Base-by-base conservation (phyloP, 106 monocot species). In the Dendrobium catenatum region DNA sequence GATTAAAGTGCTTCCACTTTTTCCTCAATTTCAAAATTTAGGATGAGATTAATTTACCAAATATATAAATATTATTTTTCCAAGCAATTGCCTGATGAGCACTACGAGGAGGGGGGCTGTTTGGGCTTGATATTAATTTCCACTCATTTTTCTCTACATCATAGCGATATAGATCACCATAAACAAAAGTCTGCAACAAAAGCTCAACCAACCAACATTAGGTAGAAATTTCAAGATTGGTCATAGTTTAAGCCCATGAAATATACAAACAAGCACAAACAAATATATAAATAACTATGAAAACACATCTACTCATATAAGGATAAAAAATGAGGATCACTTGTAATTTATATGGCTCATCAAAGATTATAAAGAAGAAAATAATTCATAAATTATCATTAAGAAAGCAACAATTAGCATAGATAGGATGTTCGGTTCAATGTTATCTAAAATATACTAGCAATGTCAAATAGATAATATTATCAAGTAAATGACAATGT, bases 121-220 rank as follows among this genome's bases (percentile, higher is more conserved):
- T 98, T 16, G 98, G 98, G 70, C 94, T 95, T 79, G 95, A 93
- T 22, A 95, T 77, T 76, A 91, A 87, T 79, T 98, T 98, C 98
- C 98, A 98, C 83, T 92, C 92, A 85, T 88, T 93, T 80, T 98
- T 98, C 47, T 98, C 98, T 19, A 95, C 88, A 81, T 98, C 98
- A 68, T 93, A 98, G 15, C 98, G 92, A 86, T 93, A 98, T 80
- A 98, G 91, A 88, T 98, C 98, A 73, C 94, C 98, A 91, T 95
- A 98, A 72, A 98, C 91, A 88, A 86, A 98, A 56, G 98, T 98
- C 98, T 98, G 87, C 88, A 98, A 2, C 8, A 86, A 72, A 42
- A 88, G 64, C 5, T 68, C 29, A n/a, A 4, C 48, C 43, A 77
- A 18, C 82, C n/a, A 80, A 78, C 42, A 59, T 79, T 79, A 81